Conservation (phyloP, 1,139 yeast species). For the Zygoascus hellenicus region DNA sequence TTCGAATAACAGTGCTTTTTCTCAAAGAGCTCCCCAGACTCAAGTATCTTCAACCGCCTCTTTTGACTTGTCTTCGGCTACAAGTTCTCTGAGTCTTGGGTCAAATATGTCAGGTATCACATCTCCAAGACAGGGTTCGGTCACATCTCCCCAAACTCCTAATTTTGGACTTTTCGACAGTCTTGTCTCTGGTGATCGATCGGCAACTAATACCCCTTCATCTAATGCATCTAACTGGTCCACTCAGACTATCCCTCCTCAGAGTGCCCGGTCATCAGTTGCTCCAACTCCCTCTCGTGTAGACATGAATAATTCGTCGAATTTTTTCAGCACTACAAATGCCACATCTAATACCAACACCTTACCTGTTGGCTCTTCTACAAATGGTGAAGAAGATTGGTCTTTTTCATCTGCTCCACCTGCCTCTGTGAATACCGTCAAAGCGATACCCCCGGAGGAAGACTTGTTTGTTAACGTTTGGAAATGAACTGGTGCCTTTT, state of each 20-base stretch:
- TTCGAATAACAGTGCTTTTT: slow-evolving; percentile 14
- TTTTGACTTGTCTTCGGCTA: slow-evolving; percentile 5
- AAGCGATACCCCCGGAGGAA: slow-evolving; percentile 45
- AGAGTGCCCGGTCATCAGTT: slow-evolving; percentile 1
- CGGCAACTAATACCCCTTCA: slow-evolving; percentile 1
- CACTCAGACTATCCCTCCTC: slow-evolving; percentile 5
- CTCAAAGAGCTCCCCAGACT: slow-evolving; percentile 3
- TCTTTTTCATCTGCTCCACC: slow-evolving; percentile 8
- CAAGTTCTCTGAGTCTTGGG: slow-evolving; percentile 11
- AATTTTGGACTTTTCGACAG: slow-evolving; percentile 8
- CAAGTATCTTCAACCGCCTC: background rate
- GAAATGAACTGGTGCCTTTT: slow-evolving; percentile 30
- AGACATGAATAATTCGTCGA: background rate
- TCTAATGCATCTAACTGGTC: slow-evolving; percentile 7
- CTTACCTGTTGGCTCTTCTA: background rate
- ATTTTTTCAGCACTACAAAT: background rate
- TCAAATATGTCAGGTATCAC: background rate
- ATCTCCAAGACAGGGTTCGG: background rate
- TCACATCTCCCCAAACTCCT: slow-evolving; percentile 5
- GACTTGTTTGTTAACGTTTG: slow-evolving; percentile 67
- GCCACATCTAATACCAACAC: background rate
- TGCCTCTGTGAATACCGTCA: slow-evolving; percentile 8
- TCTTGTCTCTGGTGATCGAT: slow-evolving; percentile 4
- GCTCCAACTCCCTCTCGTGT: slow-evolving; percentile 4
- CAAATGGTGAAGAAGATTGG: slow-evolving; percentile 8